Conservation (phyloP, 2,329 filamentous ascomycete species). For the Trichoderma harzianum region DNA sequence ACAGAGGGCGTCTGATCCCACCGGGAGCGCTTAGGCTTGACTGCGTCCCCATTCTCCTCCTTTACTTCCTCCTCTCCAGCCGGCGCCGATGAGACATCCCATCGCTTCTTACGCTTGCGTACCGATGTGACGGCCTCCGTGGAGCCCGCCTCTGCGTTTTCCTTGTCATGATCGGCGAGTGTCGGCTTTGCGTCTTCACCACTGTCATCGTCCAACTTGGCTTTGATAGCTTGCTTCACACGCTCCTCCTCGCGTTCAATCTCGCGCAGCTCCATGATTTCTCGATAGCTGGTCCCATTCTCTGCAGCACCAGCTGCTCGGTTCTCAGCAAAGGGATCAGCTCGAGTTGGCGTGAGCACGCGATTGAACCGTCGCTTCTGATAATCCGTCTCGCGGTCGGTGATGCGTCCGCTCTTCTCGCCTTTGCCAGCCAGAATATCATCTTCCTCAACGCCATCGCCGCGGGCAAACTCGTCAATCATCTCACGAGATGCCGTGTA, state of each 20-base stretch:
- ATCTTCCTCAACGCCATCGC: conserved; percentile 83
- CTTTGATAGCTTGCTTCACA: conserved; percentile 74
- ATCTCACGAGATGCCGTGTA: conserved; percentile 91
- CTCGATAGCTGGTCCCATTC: conserved; percentile 79
- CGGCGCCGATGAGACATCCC: conserved; percentile 72
- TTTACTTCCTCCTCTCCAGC: conserved; percentile 51
- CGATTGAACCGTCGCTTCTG: conserved; percentile 94
- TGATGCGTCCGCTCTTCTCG: conserved; percentile 87
- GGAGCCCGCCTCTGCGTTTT: conserved; percentile 67
- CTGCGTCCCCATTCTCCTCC: conserved; percentile 48
- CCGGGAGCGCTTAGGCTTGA: conserved; percentile 71
- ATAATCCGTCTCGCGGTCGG: conserved; percentile 93
- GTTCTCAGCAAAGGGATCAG: conserved; percentile 79
- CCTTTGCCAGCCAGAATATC: conserved; percentile 78
- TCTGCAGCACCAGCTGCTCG: conserved; percentile 62
- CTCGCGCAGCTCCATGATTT: conserved; percentile 87
- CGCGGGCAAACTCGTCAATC: conserved; percentile 89
- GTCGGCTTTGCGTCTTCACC: conserved; percentile 63
- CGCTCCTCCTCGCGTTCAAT: conserved; percentile 91
- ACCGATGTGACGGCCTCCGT: conserved; percentile 60
- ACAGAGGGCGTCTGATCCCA: conserved; percentile 80
- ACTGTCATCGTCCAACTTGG: conserved; percentile 61
- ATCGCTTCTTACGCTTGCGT: conserved; percentile 88
- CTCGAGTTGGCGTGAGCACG: conserved; percentile 77
- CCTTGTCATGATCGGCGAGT: conserved; percentile 71